Conservation (phyloP, 192 early-diverging fungal genomes). For the Neocallimastix lanati region DNA sequence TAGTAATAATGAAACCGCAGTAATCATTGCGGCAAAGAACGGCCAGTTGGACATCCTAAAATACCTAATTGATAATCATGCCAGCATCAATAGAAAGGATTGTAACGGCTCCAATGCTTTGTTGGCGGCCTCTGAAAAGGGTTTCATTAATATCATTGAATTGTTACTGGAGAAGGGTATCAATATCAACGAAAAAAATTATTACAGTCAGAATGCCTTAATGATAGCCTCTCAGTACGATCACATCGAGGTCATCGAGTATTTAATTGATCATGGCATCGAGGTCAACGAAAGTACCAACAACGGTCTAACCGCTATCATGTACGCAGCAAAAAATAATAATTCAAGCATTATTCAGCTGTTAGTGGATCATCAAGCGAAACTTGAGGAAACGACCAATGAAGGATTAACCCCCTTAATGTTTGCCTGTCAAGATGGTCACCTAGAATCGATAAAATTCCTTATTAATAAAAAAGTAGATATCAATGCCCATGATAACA, state of each 20-base stretch:
- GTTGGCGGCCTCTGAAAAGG: neutral
- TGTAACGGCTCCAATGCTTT: neutral
- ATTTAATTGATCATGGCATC: neutral
- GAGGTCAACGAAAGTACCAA: neutral
- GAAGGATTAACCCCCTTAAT: neutral
- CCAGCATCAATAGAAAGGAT: neutral
- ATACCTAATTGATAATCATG: neutral
- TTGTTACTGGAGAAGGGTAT: neutral
- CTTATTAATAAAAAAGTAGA: neutral
- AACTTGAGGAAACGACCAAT: neutral
- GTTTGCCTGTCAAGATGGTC: neutral
- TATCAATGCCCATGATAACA: neutral
- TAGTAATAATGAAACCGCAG: neutral
- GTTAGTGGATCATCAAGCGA: neutral
- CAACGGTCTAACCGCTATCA: neutral
- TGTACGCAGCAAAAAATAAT: neutral
- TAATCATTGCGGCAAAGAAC: neutral
- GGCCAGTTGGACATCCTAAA: neutral
- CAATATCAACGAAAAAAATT: neutral
- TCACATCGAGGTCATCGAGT: neutral
- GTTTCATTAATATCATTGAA: neutral
- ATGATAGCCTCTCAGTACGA: neutral
- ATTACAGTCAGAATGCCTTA: neutral
- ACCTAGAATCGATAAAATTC: neutral
- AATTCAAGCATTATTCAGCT: neutral